phyloP scores from a whole-genome alignment of 2,329 filamentous ascomycete species.

The Botrytis galanthina region DNA sequence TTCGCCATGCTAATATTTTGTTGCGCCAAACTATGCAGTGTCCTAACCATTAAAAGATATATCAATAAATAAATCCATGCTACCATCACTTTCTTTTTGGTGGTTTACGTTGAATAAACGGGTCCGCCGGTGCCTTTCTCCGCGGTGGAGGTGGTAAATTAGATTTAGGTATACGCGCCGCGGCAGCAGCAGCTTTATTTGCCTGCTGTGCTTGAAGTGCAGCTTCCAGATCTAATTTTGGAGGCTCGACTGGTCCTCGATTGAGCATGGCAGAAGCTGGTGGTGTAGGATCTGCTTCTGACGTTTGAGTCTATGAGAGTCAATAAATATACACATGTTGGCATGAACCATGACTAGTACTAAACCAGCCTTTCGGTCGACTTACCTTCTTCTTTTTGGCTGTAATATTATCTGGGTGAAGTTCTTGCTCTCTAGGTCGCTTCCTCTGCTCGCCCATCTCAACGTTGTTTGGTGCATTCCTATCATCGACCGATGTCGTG shows the following conservation, averaged over 20 bases:
- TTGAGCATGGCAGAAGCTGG: background rate
- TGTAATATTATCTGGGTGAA: conserved; percentile 3
- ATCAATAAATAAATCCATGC: background rate
- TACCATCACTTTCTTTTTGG: conserved; percentile 12
- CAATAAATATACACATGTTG: background rate
- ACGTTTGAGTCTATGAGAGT: background rate
- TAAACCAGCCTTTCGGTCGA: background rate
- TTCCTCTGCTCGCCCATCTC: conserved; percentile 18
- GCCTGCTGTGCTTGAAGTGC: conserved; percentile 21
- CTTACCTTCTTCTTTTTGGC: conserved; percentile 19
- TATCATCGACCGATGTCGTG: background rate
- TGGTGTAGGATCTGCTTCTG: conserved; percentile 1
- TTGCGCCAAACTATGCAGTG: background rate
- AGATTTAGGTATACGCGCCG: conserved; percentile 8
- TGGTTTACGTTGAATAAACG: conserved; percentile 28
- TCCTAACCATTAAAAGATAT: background rate
- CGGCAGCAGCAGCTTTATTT: conserved; percentile 16
- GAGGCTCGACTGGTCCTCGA: background rate
- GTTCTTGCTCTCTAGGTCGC: conserved; percentile 11
- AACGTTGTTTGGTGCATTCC: background rate
- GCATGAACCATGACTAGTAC: background rate
- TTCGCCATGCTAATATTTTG: conserved; percentile 7
- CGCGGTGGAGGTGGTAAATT: conserved; percentile 22
- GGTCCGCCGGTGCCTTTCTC: conserved; percentile 26
- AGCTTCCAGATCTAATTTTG: conserved; percentile 18